Evolutionary conservation across 305 asterid species (phyloP).

Genomic region (Fraxinus baroniana): DNA sequence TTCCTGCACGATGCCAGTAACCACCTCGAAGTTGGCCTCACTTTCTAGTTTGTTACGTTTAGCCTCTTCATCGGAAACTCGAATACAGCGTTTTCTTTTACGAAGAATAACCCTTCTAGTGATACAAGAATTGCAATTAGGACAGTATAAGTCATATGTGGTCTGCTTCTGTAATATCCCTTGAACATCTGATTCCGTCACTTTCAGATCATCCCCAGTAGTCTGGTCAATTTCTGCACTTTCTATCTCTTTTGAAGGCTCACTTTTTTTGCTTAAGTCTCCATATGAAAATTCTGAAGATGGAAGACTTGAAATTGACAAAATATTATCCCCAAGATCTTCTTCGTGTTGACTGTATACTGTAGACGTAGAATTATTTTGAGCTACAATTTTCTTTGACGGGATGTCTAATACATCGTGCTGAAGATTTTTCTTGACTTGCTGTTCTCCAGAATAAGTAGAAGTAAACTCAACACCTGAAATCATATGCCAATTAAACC

Average conservation of each 20-base stretch:
- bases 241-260: constrained; percentile 52
- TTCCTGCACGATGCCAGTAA: constrained; percentile 18
- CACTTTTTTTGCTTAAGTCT: constrained; percentile 20
- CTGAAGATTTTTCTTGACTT: constrained; percentile 24
- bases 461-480: constrained; percentile 38
- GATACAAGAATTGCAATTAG: constrained; percentile 91
- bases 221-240: constrained; percentile 45
- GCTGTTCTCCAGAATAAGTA: constrained; percentile 30
- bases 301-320: constrained; percentile 22
- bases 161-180: constrained; percentile 58
- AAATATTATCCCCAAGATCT: constrained; percentile 23
- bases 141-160: constrained; percentile 82
- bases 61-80: constrained; percentile 40
- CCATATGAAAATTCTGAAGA: constrained; percentile 36
- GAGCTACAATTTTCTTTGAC: constrained; percentile 17
- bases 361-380: constrained; percentile 28
- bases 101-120: constrained; percentile 80
- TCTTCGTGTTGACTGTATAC: constrained; percentile 24
- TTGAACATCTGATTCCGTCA: constrained; percentile 55
- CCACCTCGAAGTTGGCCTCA: constrained; percentile 20
- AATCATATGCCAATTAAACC: constrained; percentile 13
- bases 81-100: constrained; percentile 64
- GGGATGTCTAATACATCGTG: constrained; percentile 21
- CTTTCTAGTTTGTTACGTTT: constrained; percentile 47
- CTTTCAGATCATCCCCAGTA: constrained; percentile 47